Percentiles rank a stretch among this genome's conserved stretches.
These are phyloP conservation scores for Ogataea henricii DNA, from an alignment of 805 yeast species.

Conservation along the genomic window DNA sequence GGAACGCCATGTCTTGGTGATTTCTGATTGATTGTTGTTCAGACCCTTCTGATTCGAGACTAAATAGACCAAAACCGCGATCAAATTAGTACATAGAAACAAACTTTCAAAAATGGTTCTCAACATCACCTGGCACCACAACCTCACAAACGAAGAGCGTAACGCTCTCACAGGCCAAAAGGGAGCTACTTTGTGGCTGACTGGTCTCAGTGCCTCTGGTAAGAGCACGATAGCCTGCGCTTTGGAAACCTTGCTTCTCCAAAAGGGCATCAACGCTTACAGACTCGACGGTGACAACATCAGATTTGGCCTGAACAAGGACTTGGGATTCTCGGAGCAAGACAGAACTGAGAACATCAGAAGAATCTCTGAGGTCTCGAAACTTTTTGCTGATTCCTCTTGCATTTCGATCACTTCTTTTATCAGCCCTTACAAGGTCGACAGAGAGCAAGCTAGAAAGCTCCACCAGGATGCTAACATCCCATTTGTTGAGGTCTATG, in stretches of 20 bases:
- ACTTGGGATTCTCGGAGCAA: conserved; percentile 86
- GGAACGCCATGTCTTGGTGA: neutral
- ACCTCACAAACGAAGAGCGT: conserved; percentile 84
- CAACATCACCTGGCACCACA: conserved; percentile 95
- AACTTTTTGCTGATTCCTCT: conserved; percentile 92
- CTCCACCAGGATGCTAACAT: conserved; percentile 73
- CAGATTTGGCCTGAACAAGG: conserved; percentile 93
- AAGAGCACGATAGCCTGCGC: conserved; percentile 95
- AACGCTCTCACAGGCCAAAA: conserved; percentile 67
- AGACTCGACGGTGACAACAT: conserved; percentile 94
- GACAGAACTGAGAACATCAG: conserved; percentile 95
- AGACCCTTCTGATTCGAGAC: neutral
- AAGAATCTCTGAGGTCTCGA: conserved; percentile 92
- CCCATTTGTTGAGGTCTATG: conserved; percentile 87
- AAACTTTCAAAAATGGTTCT: conserved; percentile 68
- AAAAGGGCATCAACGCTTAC: conserved; percentile 71
- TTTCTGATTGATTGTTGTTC: neutral
- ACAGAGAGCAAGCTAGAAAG: conserved; percentile 83
- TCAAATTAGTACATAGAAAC: neutral
- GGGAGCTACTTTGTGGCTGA: conserved; percentile 93
- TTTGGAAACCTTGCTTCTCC: conserved; percentile 76
- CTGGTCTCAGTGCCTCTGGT: conserved; percentile 95
- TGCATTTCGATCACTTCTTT: conserved; percentile 85
- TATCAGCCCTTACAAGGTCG: conserved; percentile 86
- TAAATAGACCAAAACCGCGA: neutral